phyloP scores from a whole-genome alignment of 2,329 filamentous ascomycete species.

The Curvularia sp. region DNA sequence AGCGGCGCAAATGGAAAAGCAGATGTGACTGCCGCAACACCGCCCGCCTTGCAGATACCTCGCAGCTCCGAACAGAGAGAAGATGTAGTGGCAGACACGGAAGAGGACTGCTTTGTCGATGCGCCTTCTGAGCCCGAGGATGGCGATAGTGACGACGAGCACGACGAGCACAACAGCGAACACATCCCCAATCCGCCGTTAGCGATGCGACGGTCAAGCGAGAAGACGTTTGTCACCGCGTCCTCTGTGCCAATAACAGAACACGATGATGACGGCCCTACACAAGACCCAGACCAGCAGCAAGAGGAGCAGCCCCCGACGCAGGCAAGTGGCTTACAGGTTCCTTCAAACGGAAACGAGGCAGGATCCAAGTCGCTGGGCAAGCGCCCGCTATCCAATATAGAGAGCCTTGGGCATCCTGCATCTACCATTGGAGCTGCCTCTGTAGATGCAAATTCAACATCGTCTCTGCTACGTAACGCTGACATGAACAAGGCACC shows the following conservation, averaged over 20 bases:
- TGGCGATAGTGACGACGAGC: constrained; percentile 26
- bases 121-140: constrained; percentile 45
- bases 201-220: constrained; percentile 36
- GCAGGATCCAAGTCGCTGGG: constrained; percentile 27
- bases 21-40: constrained; percentile 29
- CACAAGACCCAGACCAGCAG: constrained; percentile 12
- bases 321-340: constrained; percentile 43
- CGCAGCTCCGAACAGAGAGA: constrained; percentile 36
- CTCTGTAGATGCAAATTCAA: constrained; percentile 49
- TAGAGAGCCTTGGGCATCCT: constrained; percentile 37
- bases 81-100: constrained; percentile 21
- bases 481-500: constrained; percentile 46
- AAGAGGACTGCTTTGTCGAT: constrained; percentile 31
- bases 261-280: constrained; percentile 10
- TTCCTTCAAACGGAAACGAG: constrained; percentile 31
- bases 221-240: constrained; percentile 45
- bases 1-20: constrained; percentile 25
- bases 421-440: constrained; percentile 37
- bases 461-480: constrained; percentile 47
- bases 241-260: constrained; percentile 30
- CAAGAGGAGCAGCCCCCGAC: constrained; percentile 26
- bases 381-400: constrained; percentile 42
- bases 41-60: constrained; percentile 43
- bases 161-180: constrained; percentile 13
- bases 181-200: constrained; percentile 16